A percentile compares a stretch with the other conserved stretches of the same genome.
These are phyloP conservation scores for Fusarium austroafricanum DNA, from an alignment of 2,329 filamentous ascomycete genomes.

Conservation along the genomic window DNA sequence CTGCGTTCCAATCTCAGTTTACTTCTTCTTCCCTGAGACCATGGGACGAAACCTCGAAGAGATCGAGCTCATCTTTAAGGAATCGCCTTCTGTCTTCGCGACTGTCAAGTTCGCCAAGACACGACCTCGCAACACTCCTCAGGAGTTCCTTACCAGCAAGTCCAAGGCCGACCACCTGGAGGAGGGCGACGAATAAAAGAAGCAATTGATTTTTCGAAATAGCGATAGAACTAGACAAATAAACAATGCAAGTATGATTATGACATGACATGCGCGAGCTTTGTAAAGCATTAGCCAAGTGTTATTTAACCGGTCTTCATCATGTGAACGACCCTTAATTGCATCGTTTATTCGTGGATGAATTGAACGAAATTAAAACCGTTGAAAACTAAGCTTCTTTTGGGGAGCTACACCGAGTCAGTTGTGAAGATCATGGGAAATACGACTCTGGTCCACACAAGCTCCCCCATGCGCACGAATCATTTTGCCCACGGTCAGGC, in stretches of 20 bases:
- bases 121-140: constrained; percentile 27
- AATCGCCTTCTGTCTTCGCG: constrained; percentile 29
- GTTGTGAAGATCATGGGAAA: constrained; percentile 13
- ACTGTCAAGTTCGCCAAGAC: constrained; percentile 36
- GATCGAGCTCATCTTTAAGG: constrained; percentile 46
- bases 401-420: constrained; percentile 10
- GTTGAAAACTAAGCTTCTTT: constrained; percentile 11
- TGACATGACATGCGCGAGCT: constrained; percentile 6
- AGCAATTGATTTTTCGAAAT: constrained; percentile 1
- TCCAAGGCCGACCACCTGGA: constrained; percentile 28
- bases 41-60: constrained; percentile 48
- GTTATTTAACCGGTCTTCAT: constrained; percentile 17
- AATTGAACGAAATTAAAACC: constrained; percentile 12
- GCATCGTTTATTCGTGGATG: constrained; percentile 16
- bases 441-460: constrained; percentile 20
- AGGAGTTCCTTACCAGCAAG: constrained; percentile 24
- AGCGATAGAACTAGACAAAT: constrained; percentile 14
- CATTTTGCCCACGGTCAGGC: not conserved
- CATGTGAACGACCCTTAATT: not conserved
- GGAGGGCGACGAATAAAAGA: constrained; percentile 12
- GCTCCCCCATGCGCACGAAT: constrained; percentile 33
- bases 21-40: constrained; percentile 52
- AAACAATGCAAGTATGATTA: constrained; percentile 32
- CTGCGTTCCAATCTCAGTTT: constrained; percentile 57
- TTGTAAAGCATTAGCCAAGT: constrained; percentile 1